Conservation (phyloP, 345 rosid genomes). For the rapeseed (Brassica napus) region DNA sequence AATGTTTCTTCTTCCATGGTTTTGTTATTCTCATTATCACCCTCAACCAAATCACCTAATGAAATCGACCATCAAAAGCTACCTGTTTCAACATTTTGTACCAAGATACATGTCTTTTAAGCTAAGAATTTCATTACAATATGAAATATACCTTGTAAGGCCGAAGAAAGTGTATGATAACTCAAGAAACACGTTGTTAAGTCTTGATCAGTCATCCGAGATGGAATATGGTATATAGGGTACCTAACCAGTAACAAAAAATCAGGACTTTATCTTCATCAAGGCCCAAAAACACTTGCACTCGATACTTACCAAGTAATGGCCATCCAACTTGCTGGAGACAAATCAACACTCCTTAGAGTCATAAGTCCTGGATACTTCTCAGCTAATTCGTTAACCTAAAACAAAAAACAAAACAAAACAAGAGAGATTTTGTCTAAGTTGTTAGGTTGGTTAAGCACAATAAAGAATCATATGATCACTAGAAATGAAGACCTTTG, state of each 20-base stretch:
- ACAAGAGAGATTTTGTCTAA: not conserved
- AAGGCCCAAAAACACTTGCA: not conserved
- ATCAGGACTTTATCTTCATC: not conserved
- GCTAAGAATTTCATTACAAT: not conserved
- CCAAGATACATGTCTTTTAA: not conserved
- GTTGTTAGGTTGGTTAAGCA: not conserved
- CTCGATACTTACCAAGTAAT: slow-evolving; percentile 65
- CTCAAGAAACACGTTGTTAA: slow-evolving; percentile 71
- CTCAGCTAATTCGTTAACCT: slow-evolving; percentile 55
- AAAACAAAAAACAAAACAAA: slow-evolving; percentile 22
- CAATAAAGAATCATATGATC: not conserved
- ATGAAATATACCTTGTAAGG: slow-evolving; percentile 57
- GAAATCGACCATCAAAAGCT: slow-evolving; percentile 5
- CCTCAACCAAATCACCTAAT: slow-evolving; percentile 38
- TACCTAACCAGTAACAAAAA: slow-evolving; percentile 48
- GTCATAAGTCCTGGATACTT: slow-evolving; percentile 50
- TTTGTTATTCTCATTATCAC: slow-evolving; percentile 39
- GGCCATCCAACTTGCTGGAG: slow-evolving; percentile 92
- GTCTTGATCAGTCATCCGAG: slow-evolving; percentile 54
- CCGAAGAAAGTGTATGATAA: slow-evolving; percentile 71
- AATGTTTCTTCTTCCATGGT: slow-evolving; percentile 34
- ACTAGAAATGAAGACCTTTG: slow-evolving; percentile 47
- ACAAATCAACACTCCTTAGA: slow-evolving; percentile 68
- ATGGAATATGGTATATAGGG: slow-evolving; percentile 74
- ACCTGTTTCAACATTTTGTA: slow-evolving; percentile 1